Evolutionary conservation across 2,329 filamentous ascomycete species (phyloP), one percentile per base, ranked within the genome.

Genomic region (Calonectria multiphialidica): DNA sequence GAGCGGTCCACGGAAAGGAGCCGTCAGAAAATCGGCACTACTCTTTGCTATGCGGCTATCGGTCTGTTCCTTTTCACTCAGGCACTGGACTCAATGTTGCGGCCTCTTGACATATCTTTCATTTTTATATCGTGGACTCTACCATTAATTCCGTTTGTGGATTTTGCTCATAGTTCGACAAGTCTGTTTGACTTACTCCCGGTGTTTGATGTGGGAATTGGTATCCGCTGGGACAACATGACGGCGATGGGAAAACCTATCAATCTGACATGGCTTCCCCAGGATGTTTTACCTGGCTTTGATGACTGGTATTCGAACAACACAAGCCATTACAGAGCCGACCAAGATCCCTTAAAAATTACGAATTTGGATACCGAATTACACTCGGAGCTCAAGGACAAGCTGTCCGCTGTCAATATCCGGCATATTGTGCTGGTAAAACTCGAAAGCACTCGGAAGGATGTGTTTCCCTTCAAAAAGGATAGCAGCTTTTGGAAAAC

Each of bases 381-480:
- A 2, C 74, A 82, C 0, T 61, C 77, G 2, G 59, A 42, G 0
- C 75, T 83, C 1, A 69, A 72, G 18, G 49, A 69, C 28, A 74
- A 71, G 23, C 71, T 83, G 2, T 50, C 50, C 5, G 64, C 73
- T 7, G 75, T 85, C 25, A 80, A 80, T 30, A 85, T 87, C 63
- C 84, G 84, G 42, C 84, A 87, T 70, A 78, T 87, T 12, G 75
- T 87, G 40, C 65, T 86, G 8, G 53, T 87, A 13, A 82, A 84
- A 18, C 78, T 87, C 5, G 85, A 87, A 72, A 86, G 84, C 50
- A 85, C 84, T 1, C 80, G 85, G 10, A 82, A 82, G 8, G 85
- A 87, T 50, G 80, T 86, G 3, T 87, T 86, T 63, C 85, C 85
- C 0, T 68, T 87, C 28, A 84, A 84, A 30, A 83, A 83, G 53